Conservation (phyloP, 1,284 basidiomycete genomes). For the Ganoderma resinaceum region DNA sequence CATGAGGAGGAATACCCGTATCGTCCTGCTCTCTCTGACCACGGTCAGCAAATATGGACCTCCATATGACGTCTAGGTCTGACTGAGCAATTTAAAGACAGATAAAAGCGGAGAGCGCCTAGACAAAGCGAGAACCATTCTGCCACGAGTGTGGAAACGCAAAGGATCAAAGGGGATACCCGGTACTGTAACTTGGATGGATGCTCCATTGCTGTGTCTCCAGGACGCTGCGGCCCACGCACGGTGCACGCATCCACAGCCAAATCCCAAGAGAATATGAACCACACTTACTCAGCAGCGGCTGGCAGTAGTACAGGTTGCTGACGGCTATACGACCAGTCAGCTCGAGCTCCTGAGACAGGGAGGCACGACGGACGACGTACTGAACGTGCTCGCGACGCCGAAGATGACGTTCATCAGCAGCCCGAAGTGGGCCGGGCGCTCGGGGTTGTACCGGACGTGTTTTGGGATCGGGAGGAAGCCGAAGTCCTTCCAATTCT, state of each 20-base stretch:
- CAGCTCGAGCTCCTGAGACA: not conserved
- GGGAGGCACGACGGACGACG: constrained; percentile 31
- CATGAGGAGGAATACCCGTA: not conserved
- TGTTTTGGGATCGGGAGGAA: constrained; percentile 71
- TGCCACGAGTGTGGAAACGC: not conserved
- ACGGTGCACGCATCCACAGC: too few species aligned
- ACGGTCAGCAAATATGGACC: not conserved
- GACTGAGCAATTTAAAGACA: not conserved
- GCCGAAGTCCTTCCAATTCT: constrained; percentile 55
- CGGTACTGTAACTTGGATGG: not conserved
- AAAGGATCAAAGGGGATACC: not conserved
- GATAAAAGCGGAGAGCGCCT: not conserved
- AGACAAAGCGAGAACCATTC: not conserved
- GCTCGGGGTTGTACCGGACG: constrained; percentile 65
- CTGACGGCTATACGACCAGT: constrained; percentile 50
- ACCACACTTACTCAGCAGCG: constrained; percentile 62
- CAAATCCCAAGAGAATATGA: not conserved
- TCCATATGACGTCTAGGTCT: not conserved
- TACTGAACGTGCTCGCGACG: constrained; percentile 68
- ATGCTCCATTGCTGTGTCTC: not conserved
- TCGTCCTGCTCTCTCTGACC: not conserved
- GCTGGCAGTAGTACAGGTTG: constrained; percentile 80
- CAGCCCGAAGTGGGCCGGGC: constrained; percentile 66
- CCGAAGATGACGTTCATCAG: constrained; percentile 71
- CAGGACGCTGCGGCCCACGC: not conserved